These are phyloP conservation scores for Huntiella abstrusa DNA, from an alignment of 2,329 filamentous ascomycete genomes.

Conservation along the genomic window DNA sequence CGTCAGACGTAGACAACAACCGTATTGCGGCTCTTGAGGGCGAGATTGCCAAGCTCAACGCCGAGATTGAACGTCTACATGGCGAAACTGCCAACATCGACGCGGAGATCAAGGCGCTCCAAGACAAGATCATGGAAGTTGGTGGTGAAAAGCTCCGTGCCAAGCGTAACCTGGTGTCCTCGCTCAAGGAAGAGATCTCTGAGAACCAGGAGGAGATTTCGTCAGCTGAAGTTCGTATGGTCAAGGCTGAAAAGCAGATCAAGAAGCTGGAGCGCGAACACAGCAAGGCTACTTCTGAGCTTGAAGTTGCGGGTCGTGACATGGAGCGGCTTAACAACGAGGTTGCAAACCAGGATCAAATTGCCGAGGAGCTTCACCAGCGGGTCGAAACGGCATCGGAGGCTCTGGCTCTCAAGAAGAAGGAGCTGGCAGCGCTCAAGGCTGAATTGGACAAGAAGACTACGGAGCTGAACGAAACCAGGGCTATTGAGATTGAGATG, in stretches of 20 bases:
- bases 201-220: conserved; percentile 67
- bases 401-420: conserved; percentile 58
- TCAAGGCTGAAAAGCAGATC: conserved; percentile 85
- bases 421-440: conserved; percentile 63
- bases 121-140: conserved; percentile 96
- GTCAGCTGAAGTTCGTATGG: conserved; percentile 68
- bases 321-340: conserved; percentile 63
- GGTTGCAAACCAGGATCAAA: conserved; percentile 55
- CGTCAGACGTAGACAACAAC: conserved; percentile 60
- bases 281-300: conserved; percentile 59
- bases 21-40: conserved; percentile 57
- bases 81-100: conserved; percentile 79
- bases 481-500: conserved; percentile 91
- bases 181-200: conserved; percentile 68
- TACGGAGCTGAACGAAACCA: conserved; percentile 68
- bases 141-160: conserved; percentile 82
- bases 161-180: conserved; percentile 81
- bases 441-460: conserved; percentile 72
- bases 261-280: conserved; percentile 72
- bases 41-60: conserved; percentile 54
- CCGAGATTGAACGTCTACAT: conserved; percentile 62
- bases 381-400: conserved; percentile 70
- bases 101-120: conserved; percentile 76
- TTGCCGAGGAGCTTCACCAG: conserved; percentile 52
- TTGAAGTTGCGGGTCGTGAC: conserved; percentile 52